Evolutionary conservation across 2,329 filamentous ascomycete species (phyloP), one percentile per base, ranked within the genome.

Genomic region (Colletotrichum plurivorum): DNA sequence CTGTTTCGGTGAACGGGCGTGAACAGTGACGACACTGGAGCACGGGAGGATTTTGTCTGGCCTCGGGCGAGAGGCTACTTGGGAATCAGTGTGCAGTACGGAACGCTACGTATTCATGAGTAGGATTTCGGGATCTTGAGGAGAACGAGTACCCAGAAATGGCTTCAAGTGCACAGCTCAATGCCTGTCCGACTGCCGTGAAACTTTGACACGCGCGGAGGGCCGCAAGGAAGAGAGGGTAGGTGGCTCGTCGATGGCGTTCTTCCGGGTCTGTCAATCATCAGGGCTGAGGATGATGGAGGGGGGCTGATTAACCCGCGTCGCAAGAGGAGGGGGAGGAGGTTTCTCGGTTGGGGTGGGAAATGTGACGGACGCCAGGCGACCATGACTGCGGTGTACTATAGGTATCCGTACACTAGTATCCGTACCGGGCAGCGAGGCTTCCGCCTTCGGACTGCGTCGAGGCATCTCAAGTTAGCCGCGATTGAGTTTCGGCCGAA

Each of bases 131-230:
- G 8, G 8, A 36, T 36, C 31, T 8, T 9, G 31, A 36, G 9
- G 7, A 31, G 8, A 10, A 36, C 10, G 31, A 36, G 31, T 10
- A 9, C 10, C 8, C 31, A 36, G 31, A 9, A 36, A 10, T 12
- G 31, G 31, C 31, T 36, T 9, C 8, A 4, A 10, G 31, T 36
- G 10, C 31, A 36, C 8, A 36, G 8, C 31, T 3, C 31, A 10
- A 36, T 57, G 59, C 64, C 46, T 63, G 58, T 57, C 52, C 59
- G 31, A 59, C 48, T 65, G 41, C 54, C 39, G 49, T 61, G 61
- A 22, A n/a, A 68, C 58, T 22, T 49, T 22, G 53, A 9, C 54
- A 46, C 43, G 39, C 54, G 22, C 31, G 31, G 31, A 36, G 31
- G 31, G 31, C 31, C 31, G 31, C 31, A 36, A 36, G 31, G 31